A percentile compares a stretch with the other conserved stretches of the same genome.
These are phyloP conservation scores for Aspergillus candidus DNA, from an alignment of 2,329 filamentous ascomycete genomes.

Conservation along the genomic window DNA sequence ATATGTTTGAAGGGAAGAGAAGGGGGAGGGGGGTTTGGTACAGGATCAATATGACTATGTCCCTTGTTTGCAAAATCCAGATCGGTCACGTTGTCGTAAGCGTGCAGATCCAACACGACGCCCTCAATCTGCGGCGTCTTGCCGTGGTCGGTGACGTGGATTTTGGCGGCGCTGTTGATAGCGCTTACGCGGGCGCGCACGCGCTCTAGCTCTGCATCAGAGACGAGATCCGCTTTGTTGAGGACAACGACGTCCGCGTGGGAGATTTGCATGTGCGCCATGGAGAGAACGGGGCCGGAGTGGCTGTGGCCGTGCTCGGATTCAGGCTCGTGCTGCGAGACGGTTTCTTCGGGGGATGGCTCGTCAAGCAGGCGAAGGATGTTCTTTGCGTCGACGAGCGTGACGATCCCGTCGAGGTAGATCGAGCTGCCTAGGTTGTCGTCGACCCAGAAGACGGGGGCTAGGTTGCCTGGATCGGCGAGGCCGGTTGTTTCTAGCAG, in stretches of 20 bases:
- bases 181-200: conserved; percentile 68
- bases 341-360: conserved; percentile 36
- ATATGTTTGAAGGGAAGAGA: not conserved
- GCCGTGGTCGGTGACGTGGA: conserved; percentile 75
- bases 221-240: conserved; percentile 87
- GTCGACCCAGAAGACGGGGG: conserved; percentile 95
- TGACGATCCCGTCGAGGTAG: conserved; percentile 94
- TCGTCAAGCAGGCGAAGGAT: conserved; percentile 78
- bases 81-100: conserved; percentile 75
- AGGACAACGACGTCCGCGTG: conserved; percentile 93
- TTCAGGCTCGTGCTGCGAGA: conserved; percentile 40
- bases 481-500: conserved; percentile 92
- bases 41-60: conserved; percentile 85
- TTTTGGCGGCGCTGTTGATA: conserved; percentile 83
- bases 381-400: conserved; percentile 91
- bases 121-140: conserved; percentile 77
- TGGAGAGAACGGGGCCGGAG: conserved; percentile 69
- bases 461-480: conserved; percentile 91
- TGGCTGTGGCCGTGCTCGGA: conserved; percentile 35
- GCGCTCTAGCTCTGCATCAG: conserved; percentile 57
- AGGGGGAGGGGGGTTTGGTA: conserved; percentile 45
- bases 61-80: conserved; percentile 68
- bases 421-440: conserved; percentile 92
- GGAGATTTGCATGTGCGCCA: conserved; percentile 91
- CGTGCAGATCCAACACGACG: conserved; percentile 80